Conservation (phyloP, 2,329 filamentous ascomycete species). For the Pyrenophora teres region DNA sequence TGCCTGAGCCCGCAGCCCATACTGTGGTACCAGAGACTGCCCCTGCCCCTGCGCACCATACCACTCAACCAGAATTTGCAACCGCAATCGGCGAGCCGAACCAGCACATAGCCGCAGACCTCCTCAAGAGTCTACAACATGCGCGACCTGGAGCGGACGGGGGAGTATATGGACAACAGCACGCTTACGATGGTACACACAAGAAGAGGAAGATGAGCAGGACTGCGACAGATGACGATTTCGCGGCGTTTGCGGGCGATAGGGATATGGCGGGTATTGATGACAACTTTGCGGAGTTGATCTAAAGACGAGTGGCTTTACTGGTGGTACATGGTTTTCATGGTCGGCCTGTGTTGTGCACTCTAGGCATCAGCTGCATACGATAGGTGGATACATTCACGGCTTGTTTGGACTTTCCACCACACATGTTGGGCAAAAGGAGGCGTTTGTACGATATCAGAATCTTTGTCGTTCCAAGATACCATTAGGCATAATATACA, state of each 20-base stretch:
- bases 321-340: too few species aligned
- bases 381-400: too few species aligned
- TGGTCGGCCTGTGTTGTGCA: too few species aligned
- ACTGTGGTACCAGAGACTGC: constrained; percentile 35
- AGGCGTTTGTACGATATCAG: neutral
- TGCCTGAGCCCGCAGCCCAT: constrained; percentile 31
- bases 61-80: constrained; percentile 24
- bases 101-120: constrained; percentile 31
- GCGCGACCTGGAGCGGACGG: constrained; percentile 27
- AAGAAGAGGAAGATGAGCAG: constrained; percentile 49
- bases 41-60: constrained; percentile 24
- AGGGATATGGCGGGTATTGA: constrained; percentile 63
- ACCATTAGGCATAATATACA: constrained; percentile 14
- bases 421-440: too few species aligned
- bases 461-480: constrained; percentile 7
- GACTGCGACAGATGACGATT: constrained; percentile 43
- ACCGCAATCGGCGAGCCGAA: constrained; percentile 31
- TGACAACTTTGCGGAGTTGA: constrained; percentile 64
- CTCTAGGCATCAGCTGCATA: too few species aligned
- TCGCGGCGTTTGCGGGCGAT: constrained; percentile 50
- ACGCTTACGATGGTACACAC: constrained; percentile 26
- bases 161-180: constrained; percentile 29
- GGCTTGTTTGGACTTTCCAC: too few species aligned
- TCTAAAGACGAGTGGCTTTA: constrained; percentile 15
- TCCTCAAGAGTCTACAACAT: constrained; percentile 40